Evolutionary conservation across 768 basidiomycete genomes (phyloP), one percentile per base, ranked within the genome.

Genomic region (Strobilomyces confusus): DNA sequence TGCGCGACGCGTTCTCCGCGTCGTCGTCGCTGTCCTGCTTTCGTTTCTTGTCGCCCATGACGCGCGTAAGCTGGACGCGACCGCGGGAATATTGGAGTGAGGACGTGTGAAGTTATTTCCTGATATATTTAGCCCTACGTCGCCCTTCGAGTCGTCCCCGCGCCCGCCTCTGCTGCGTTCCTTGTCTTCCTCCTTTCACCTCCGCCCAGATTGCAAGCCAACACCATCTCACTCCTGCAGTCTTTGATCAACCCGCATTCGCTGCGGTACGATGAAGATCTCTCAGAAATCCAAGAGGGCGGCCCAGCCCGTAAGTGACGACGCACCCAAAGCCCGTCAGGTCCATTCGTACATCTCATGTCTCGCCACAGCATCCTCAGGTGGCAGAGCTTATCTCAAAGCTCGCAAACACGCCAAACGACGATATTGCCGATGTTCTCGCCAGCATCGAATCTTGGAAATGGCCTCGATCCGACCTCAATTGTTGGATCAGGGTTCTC

Each of bases 381-480:
- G 83, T 98, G 53, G 82, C 82, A 58, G 84, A 87, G 63, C 82
- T 97, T 65, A 89, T 97, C 60, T 73, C 77, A 52, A 86, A 77
- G 59, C 77, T 97, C 29, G 65, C 80, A 42, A 76, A 77, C 54
- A 84, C 87, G 5, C 73, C 82, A 4, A 85, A 83, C 54, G 82
- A 90, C 37, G 84, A 92, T 58, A 76, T 98, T 26, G 74, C 84
- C 4, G 71, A 80, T 46, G 76, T 86, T 52, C 77, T 98, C 52
- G 71, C 78, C 30, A 71, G 79, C 55, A 85, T 95, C 63, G 82
- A 87, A 61, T 69, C 77, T 5, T 99, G 97, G 97, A 86, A 81
- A 68, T 98, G 92, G 87, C 92, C 94, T 33, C 83, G 97, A 57
- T 94, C 94, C 51, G 97, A 99, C 77, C 80, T 99, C 56, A 93